Evolutionary conservation across 2,329 filamentous ascomycete species (phyloP).

Genomic region (Fusarium incarnatum): DNA sequence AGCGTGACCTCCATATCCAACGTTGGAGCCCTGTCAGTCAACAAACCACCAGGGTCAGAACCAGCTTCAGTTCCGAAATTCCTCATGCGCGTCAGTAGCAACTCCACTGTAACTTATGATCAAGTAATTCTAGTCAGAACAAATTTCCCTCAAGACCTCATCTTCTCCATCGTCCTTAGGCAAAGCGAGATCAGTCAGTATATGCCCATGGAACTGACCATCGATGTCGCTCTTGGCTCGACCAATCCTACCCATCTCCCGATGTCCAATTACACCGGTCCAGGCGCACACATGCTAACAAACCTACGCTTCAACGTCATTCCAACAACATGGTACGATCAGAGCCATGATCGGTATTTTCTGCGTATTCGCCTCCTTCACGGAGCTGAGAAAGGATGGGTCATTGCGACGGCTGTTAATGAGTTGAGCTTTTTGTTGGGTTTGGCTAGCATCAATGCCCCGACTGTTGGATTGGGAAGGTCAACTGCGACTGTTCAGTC

Average conservation of each 20-base stretch:
- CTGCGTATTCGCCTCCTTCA: neutral
- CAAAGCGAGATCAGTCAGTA: conserved; percentile 2
- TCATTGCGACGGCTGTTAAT: neutral
- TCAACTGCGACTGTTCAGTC: neutral
- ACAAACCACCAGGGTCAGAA: neutral
- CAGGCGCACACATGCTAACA: neutral
- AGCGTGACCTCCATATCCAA: rapidly evolving
- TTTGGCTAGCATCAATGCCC: neutral
- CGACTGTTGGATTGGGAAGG: neutral
- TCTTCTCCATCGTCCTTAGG: neutral
- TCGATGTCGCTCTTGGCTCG: neutral
- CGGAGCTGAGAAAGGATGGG: neutral
- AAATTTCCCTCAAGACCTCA: conserved; percentile 2
- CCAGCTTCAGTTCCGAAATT: neutral
- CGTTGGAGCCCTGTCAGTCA: rapidly evolving
- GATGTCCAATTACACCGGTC: conserved; percentile 4
- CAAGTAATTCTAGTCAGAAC: neutral
- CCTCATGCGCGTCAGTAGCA: neutral
- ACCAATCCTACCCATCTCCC: neutral
- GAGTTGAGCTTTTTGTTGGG: neutral
- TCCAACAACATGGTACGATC: neutral
- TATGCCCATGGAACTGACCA: neutral
- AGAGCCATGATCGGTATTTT: neutral
- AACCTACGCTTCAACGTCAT: conserved; percentile 10
- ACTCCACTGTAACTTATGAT: neutral